phyloP scores from a whole-genome alignment of 768 basidiomycete species.

The Lentinula edodes region DNA sequence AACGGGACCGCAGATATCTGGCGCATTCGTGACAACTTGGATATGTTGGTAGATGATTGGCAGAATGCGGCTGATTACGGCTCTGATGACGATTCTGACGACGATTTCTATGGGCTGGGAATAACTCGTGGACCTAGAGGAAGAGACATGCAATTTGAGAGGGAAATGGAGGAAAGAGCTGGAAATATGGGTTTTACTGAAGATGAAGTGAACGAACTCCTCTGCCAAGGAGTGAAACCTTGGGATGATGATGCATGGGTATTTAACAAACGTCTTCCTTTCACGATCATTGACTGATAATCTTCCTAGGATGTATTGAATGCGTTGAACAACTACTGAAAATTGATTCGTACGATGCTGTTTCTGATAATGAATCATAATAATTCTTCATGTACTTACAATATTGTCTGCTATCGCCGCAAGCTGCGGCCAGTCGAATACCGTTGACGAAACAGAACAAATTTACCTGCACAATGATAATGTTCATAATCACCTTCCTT shows the following conservation, averaged over 20 bases:
- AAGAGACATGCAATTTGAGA: background rate
- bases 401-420: too few species aligned
- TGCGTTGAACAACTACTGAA: background rate
- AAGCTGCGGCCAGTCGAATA: too few species aligned
- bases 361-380: background rate
- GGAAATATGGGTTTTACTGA: conserved; percentile 27
- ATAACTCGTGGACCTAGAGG: background rate
- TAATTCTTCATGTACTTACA: too few species aligned
- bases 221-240: conserved; percentile 34
- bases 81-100: background rate
- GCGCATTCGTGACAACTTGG: background rate
- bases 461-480: too few species aligned
- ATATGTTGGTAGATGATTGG: background rate
- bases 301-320: background rate
- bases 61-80: background rate
- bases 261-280: conserved; percentile 7
- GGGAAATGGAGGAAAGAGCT: conserved; percentile 15
- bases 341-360: background rate
- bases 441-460: too few species aligned
- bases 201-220: conserved; percentile 26
- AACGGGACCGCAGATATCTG: background rate
- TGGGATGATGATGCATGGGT: conserved; percentile 41
- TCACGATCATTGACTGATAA: background rate
- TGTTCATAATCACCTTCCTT: too few species aligned
- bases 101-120: background rate